A percentile compares a stretch with the other conserved stretches of the same genome.
phyloP scores from a whole-genome alignment of 208 protist genomes.

The Trypanosoma vivax region DNA sequence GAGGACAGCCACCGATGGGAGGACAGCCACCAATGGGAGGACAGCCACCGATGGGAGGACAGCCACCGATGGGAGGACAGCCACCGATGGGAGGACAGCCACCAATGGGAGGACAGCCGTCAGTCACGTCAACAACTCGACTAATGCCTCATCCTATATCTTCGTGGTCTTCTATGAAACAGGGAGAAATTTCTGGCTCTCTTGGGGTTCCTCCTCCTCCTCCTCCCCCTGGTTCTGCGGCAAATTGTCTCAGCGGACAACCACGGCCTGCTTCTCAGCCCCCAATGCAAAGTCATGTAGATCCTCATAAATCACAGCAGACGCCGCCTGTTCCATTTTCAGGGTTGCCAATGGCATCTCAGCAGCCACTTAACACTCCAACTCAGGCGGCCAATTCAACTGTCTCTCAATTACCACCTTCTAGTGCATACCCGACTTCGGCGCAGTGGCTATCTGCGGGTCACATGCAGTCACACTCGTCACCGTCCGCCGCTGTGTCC shows the following conservation, averaged over 20 bases:
- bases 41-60: too few relatives aligned
- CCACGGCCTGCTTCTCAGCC: not conserved
- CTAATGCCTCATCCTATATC: slow-evolving; percentile 71
- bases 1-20: slow-evolving; percentile 11
- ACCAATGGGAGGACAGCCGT: not conserved
- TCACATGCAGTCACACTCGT: too few relatives aligned
- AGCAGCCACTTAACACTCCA: not conserved
- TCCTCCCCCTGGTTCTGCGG: slow-evolving; percentile 6
- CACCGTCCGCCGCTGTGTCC: too few relatives aligned
- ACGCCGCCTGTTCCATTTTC: slow-evolving; percentile 2
- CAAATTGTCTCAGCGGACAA: not conserved
- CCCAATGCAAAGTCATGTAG: slow-evolving; percentile 3
- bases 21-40: too few relatives aligned
- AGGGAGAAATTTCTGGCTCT: not conserved
- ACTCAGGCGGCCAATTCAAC: not conserved
- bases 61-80: slow-evolving; percentile 1
- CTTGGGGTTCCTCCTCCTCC: slow-evolving; percentile 8
- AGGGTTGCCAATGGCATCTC: not conserved
- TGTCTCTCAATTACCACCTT: not conserved
- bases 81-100: not conserved
- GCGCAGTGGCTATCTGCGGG: too few relatives aligned
- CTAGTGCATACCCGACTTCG: too few relatives aligned
- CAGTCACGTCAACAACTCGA: slow-evolving; percentile 16
- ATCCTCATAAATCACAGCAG: not conserved
- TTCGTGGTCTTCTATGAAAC: slow-evolving; percentile 43